Conservation (phyloP, 345 rosid species). For the Euphorbia tirucalli region DNA sequence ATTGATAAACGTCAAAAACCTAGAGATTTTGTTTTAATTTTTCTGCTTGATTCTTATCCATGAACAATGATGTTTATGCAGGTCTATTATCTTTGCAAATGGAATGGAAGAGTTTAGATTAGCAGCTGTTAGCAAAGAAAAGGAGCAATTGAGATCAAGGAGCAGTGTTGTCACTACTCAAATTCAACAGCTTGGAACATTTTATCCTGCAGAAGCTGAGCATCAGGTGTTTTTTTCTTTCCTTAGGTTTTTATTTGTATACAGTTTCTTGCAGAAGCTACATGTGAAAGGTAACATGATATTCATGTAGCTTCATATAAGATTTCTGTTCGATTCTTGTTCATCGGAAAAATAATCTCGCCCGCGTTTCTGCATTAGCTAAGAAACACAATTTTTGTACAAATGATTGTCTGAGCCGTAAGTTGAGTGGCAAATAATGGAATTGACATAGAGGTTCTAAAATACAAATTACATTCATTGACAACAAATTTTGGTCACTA, state of each 20-base stretch:
- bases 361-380: background rate
- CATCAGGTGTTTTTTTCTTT: slow-evolving; percentile 59
- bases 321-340: background rate
- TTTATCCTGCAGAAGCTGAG: slow-evolving; percentile 87
- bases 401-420: background rate
- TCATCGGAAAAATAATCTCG: background rate
- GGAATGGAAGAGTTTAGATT: slow-evolving; percentile 76
- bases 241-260: background rate
- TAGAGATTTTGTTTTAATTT: background rate
- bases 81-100: slow-evolving; percentile 81
- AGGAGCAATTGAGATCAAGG: slow-evolving; percentile 70
- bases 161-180: slow-evolving; percentile 80
- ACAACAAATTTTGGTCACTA: background rate
- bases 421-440: background rate
- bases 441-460: background rate
- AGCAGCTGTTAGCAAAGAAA: slow-evolving; percentile 75
- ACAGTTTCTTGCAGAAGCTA: background rate
- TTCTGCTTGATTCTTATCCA: background rate
- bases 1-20: background rate
- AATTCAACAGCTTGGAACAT: slow-evolving; percentile 57
- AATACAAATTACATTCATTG: background rate
- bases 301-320: background rate
- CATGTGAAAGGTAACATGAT: background rate
- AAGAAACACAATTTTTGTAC: background rate
- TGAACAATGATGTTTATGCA: slow-evolving; percentile 23